phyloP scores from a whole-genome alignment of 2,329 filamentous ascomycete genomes.

The Orbilia javanica region DNA sequence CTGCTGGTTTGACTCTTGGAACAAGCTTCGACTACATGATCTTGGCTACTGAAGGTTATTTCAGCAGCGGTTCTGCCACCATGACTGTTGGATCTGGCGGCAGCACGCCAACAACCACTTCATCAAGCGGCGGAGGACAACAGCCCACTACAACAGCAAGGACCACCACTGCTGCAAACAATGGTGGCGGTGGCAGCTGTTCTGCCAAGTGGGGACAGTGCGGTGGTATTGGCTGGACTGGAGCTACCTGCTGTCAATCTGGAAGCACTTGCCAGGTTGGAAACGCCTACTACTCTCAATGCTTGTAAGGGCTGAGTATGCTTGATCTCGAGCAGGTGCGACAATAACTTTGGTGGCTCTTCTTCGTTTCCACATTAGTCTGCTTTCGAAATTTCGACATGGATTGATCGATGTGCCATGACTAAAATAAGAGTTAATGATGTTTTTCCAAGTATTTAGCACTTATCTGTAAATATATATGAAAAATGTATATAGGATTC shows the following conservation, averaged over 20 bases:
- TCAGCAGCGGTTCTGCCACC: conserved; percentile 68
- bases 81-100: conserved; percentile 66
- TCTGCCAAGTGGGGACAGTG: conserved; percentile 64
- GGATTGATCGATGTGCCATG: no score
- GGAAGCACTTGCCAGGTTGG: conserved; percentile 63
- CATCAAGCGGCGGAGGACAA: not conserved
- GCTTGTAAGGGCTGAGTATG: conserved; percentile 43
- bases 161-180: conserved; percentile 12
- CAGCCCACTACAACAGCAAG: conserved; percentile 8
- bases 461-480: conserved; percentile 43
- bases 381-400: not conserved
- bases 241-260: conserved; percentile 64
- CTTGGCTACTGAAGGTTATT: conserved; percentile 71
- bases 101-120: conserved; percentile 33
- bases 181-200: conserved; percentile 58
- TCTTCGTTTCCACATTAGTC: not conserved
- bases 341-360: not conserved
- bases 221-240: conserved; percentile 64
- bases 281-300: conserved; percentile 63
- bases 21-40: conserved; percentile 70
- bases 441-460: not conserved
- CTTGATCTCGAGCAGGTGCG: not conserved
- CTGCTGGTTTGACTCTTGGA: conserved; percentile 69
- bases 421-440: no score
- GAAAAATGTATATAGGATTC: conserved; percentile 35